phyloP scores from a whole-genome alignment of 1,284 basidiomycete genomes.

The Melanopsichium pennsylvanicum region DNA sequence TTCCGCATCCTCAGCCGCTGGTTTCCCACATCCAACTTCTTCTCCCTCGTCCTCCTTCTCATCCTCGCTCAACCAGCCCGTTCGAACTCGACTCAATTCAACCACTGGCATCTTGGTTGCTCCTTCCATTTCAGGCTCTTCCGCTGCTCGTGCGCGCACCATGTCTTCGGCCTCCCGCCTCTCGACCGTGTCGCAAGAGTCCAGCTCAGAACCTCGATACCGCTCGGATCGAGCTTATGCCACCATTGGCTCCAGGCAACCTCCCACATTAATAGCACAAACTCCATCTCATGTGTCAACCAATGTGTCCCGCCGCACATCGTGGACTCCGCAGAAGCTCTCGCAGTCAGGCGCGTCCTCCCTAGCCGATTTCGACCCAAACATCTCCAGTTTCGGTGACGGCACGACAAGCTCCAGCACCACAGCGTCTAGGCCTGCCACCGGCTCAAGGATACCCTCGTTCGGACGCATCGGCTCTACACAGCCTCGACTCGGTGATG shows the following conservation, averaged over 20 bases:
- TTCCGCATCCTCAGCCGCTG: conserved; percentile 10
- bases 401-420: neutral
- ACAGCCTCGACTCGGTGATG: conserved; percentile 43
- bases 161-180: conserved; percentile 27
- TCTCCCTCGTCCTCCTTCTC: conserved; percentile 6
- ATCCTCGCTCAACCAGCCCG: conserved; percentile 1
- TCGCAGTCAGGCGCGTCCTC: conserved; percentile 1
- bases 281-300: conserved; percentile 4
- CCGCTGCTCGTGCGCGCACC: conserved; percentile 19
- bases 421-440: conserved; percentile 16
- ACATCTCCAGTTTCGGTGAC: conserved; percentile 3
- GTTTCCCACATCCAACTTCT: no score
- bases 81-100: conserved; percentile 26
- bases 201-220: conserved; percentile 4
- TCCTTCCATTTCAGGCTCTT: conserved; percentile 11
- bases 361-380: conserved; percentile 27
- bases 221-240: conserved; percentile 16
- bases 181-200: conserved; percentile 6
- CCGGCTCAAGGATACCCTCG: conserved; percentile 40
- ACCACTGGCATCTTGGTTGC: conserved; percentile 16
- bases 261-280: conserved; percentile 6
- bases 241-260: conserved; percentile 14
- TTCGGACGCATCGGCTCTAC: conserved; percentile 26
- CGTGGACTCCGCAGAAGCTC: conserved; percentile 31
- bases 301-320: conserved; percentile 22